Percentiles rank a stretch among this genome's conserved stretches.
These are phyloP conservation scores for Singerocomus rubriflavus DNA, from an alignment of 1,284 basidiomycete species.

Conservation along the genomic window DNA sequence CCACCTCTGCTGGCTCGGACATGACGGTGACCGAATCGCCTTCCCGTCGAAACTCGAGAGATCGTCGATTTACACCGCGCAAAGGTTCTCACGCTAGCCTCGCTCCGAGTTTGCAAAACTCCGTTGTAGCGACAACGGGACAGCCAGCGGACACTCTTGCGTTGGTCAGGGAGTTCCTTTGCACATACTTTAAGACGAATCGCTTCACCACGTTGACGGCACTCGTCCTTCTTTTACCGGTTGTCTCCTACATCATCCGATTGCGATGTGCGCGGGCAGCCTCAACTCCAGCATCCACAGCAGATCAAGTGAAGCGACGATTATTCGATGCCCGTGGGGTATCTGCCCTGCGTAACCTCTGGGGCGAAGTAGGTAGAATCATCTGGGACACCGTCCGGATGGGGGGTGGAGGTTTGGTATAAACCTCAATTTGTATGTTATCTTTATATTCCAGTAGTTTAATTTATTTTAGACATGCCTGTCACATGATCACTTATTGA, in stretches of 20 bases:
- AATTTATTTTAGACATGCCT: background rate
- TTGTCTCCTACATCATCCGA: slow-evolving; percentile 56
- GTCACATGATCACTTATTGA: slow-evolving; percentile 20
- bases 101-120: slow-evolving; percentile 24
- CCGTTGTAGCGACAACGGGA: slow-evolving; percentile 20
- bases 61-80: slow-evolving; percentile 9
- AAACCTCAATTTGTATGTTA: slow-evolving; percentile 3
- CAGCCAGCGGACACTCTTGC: slow-evolving; percentile 44
- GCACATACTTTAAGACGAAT: slow-evolving; percentile 46
- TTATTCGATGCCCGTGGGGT: slow-evolving; percentile 41
- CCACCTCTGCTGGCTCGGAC: slow-evolving; percentile 22
- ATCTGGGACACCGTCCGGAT: slow-evolving; percentile 68
- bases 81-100: slow-evolving; percentile 21
- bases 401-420: slow-evolving; percentile 74
- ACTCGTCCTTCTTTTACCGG: slow-evolving; percentile 58
- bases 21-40: slow-evolving; percentile 26
- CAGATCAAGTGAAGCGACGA: slow-evolving; percentile 56
- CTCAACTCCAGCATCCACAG: slow-evolving; percentile 37
- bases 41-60: slow-evolving; percentile 7
- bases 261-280: slow-evolving; percentile 37
- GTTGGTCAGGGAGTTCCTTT: slow-evolving; percentile 45
- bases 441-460: slow-evolving; percentile 14
- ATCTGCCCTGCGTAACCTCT: slow-evolving; percentile 42
- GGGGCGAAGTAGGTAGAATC: slow-evolving; percentile 54
- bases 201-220: slow-evolving; percentile 48